Evolutionary conservation across 2,329 filamentous ascomycete genomes (phyloP).

Genomic region (Ceratocystis eucalypticola): DNA sequence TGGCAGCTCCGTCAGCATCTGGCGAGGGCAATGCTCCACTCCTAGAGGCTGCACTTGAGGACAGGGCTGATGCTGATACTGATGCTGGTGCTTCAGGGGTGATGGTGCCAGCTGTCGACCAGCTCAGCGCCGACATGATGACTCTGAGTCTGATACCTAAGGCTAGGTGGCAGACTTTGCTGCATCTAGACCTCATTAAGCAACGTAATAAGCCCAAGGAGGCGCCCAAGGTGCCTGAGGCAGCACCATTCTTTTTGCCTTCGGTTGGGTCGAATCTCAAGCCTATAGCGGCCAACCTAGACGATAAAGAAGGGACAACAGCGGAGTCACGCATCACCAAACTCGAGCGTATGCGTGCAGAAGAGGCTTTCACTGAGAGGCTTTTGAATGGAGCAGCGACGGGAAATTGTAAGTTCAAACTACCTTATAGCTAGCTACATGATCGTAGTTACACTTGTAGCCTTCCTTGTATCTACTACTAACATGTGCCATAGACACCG

Average conservation of each 20-base stretch:
- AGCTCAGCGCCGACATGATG: slow-evolving; percentile 69
- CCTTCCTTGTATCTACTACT: slow-evolving; percentile 10
- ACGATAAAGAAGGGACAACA: slow-evolving; percentile 28
- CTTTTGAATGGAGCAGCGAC: slow-evolving; percentile 40
- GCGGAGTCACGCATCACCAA: slow-evolving; percentile 53
- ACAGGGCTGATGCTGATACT: slow-evolving; percentile 46
- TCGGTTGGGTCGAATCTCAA: slow-evolving; percentile 34
- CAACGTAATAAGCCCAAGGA: slow-evolving; percentile 90
- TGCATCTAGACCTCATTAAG: slow-evolving; percentile 85
- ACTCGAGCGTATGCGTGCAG: slow-evolving; percentile 44
- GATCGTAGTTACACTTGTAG: no score
- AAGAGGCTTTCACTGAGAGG: slow-evolving; percentile 45
- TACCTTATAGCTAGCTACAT: neutral
- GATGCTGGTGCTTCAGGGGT: slow-evolving; percentile 38
- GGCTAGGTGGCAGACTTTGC: slow-evolving; percentile 82
- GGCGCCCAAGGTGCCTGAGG: slow-evolving; percentile 79
- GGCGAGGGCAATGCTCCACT: slow-evolving; percentile 68
- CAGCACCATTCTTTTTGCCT: slow-evolving; percentile 89
- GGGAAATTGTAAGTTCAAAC: slow-evolving; percentile 43
- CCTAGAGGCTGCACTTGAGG: slow-evolving; percentile 32
- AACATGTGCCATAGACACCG: slow-evolving; percentile 35
- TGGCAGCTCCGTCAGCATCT: slow-evolving; percentile 59
- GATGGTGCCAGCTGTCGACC: slow-evolving; percentile 48
- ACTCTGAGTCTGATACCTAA: slow-evolving; percentile 83
- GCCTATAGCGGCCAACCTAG: slow-evolving; percentile 24